phyloP scores from a whole-genome alignment of 2,329 filamentous ascomycete genomes.

The Neospermospora avenae region DNA sequence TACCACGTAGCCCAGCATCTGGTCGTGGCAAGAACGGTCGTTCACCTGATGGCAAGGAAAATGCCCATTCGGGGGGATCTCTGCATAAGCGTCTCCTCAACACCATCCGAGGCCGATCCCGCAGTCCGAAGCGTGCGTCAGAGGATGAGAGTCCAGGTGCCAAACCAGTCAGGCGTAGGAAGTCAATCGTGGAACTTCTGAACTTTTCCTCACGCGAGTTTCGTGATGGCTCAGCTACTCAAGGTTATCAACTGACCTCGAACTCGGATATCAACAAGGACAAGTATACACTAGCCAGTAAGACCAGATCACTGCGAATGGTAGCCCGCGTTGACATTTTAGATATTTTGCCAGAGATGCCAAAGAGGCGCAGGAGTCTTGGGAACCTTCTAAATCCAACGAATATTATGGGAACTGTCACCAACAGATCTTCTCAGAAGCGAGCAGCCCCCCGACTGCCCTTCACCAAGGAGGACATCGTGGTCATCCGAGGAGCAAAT shows the following conservation, averaged over 20 bases:
- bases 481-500: not conserved
- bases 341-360: conserved; percentile 1
- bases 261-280: not conserved
- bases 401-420: conserved; percentile 26
- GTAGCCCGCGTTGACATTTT: not conserved
- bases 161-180: conserved; percentile 10
- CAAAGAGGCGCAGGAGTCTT: conserved; percentile 27
- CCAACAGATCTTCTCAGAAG: conserved; percentile 17
- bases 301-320: not conserved
- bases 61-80: conserved; percentile 1
- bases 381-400: conserved; percentile 7
- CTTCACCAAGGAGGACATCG: not conserved
- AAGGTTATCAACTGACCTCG: not conserved
- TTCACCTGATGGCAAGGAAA: conserved; percentile 1
- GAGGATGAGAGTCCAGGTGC: conserved; percentile 10
- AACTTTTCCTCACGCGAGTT: conserved; percentile 1
- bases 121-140: not conserved
- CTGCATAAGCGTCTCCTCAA: conserved; percentile 12
- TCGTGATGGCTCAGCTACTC: not conserved
- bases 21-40: conserved; percentile 6
- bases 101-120: conserved; percentile 9
- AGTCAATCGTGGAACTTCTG: conserved; percentile 22
- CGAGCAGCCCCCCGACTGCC: not conserved
- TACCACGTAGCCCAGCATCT: conserved; percentile 14
- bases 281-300: not conserved